These are phyloP conservation scores for Pythium pyrilobum DNA, from an alignment of 352 stramenopile species.

Conservation along the genomic window DNA sequence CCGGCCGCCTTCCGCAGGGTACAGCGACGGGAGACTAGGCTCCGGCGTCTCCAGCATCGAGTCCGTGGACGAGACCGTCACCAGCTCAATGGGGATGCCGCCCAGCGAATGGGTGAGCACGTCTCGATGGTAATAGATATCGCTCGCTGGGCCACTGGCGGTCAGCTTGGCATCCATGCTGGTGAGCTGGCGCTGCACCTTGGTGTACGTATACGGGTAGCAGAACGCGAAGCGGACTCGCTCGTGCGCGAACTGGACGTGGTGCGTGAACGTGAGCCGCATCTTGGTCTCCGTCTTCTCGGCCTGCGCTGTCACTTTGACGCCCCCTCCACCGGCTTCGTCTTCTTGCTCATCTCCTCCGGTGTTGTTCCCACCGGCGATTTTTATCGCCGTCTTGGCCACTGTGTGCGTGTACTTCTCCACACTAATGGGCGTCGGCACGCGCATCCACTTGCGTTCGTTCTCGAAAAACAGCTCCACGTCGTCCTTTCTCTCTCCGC, in stretches of 20 bases:
- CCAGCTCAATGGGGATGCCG: conserved; percentile 53
- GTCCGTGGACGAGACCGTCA: conserved; percentile 44
- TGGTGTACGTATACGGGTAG: conserved; percentile 66
- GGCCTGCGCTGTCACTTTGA: not conserved
- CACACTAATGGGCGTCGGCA: conserved; percentile 32
- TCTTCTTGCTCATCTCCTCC: not conserved
- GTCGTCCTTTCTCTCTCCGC: not conserved
- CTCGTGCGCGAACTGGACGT: conserved; percentile 29
- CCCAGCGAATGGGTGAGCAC: conserved; percentile 51
- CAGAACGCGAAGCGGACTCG: conserved; percentile 67
- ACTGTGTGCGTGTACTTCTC: conserved; percentile 27
- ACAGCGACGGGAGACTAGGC: not conserved
- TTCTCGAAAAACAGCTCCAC: conserved; percentile 24
- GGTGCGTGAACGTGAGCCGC: conserved; percentile 40
- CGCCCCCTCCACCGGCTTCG: not conserved
- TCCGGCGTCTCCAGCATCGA: not conserved
- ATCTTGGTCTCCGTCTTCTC: conserved; percentile 36
- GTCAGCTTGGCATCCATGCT: conserved; percentile 26
- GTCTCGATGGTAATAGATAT: conserved; percentile 79
- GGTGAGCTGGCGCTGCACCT: conserved; percentile 45
- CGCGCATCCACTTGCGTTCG: conserved; percentile 27
- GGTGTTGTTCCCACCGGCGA: not conserved
- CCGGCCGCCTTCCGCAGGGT: not conserved
- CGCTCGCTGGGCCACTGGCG: not conserved
- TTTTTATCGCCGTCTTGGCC: not conserved